A percentile compares a stretch with the other conserved stretches of the same genome.
These are phyloP conservation scores for Ogataea hybrid DNA, from an alignment of 1,139 yeast genomes.

Conservation along the genomic window DNA sequence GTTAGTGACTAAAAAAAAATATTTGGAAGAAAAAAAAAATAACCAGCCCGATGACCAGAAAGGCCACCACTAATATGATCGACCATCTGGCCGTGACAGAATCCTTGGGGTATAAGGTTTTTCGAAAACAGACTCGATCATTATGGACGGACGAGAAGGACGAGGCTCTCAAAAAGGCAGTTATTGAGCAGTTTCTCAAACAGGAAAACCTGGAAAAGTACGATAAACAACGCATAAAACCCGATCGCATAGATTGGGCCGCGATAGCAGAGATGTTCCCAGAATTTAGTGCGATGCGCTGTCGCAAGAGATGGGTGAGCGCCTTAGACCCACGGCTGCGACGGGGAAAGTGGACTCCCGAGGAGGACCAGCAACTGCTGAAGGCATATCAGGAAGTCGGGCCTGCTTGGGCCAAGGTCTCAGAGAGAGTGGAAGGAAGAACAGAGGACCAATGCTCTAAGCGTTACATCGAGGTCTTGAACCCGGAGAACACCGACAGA, in stretches of 20 bases:
- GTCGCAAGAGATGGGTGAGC: constrained; percentile 73
- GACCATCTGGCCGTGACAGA: constrained; percentile 71
- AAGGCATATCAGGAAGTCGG: constrained; percentile 69
- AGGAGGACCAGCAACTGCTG: constrained; percentile 68
- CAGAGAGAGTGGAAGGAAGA: constrained; percentile 72
- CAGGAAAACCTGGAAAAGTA: constrained; percentile 15
- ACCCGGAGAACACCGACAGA: constrained; percentile 76
- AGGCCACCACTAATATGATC: constrained; percentile 33
- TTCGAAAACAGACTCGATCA: constrained; percentile 57
- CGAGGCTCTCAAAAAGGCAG: constrained; percentile 37
- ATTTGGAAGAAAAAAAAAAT: background rate
- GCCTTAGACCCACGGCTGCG: constrained; percentile 79
- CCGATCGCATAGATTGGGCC: constrained; percentile 67
- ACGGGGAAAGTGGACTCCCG: constrained; percentile 88
- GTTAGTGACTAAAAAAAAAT: constrained; percentile 1
- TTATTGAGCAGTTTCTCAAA: constrained; percentile 32
- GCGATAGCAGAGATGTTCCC: constrained; percentile 42
- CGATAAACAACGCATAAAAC: constrained; percentile 31
- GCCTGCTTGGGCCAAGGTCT: constrained; percentile 83
- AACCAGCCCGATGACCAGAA: constrained; percentile 3
- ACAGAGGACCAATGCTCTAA: constrained; percentile 97
- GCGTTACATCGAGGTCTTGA: constrained; percentile 83
- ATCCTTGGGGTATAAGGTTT: constrained; percentile 73
- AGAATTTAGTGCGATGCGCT: constrained; percentile 61
- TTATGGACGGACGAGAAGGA: constrained; percentile 75